Evolutionary conservation across 2,329 filamentous ascomycete species (phyloP), one percentile per base, ranked within the genome.

Genomic region (Cercospora nicotianae): DNA sequence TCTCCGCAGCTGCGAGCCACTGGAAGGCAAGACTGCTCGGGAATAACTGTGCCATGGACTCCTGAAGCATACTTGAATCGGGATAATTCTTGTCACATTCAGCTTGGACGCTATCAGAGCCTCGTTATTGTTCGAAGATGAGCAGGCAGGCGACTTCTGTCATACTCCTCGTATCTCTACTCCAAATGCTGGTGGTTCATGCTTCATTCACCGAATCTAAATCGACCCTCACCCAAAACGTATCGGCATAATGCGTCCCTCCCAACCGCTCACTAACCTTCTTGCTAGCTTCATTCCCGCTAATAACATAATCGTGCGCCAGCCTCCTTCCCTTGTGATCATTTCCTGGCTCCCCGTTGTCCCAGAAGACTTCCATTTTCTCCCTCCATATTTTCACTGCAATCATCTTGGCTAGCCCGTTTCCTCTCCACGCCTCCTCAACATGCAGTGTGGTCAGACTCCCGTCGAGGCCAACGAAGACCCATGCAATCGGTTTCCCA

Each of bases 281-380:
- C 60, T 86, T 84, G 73, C 90, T 92, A 48, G 85, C 83, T 1
- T 76, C 67, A 71, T 92, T 92, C 0, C 84, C 83, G 0, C 83
- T 79, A 2, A 86, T 84, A 0, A 92, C 90, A 77, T 92, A 89
- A 2, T 89, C 89, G 67, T 87, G 84, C 28, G 83, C 84, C 81
- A 85, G 87, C 6, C 81, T 84, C 42, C 86, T 86, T 5, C 74
- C 67, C 7, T 77, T 79, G 13, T 72, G 7, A 6, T 8, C 20
- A 18, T 9, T 72, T 10, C 77, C 79, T 16, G 72, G 69, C 57
- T 75, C 23, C 6, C 13, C 60, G 2, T 39, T 28, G 6, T 28
- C 73, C 69, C 67, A 72, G n/a, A 75, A 75, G 72, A 1, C 80
- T 81, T 71, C 71, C 36, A 84, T 79, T 58, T 83, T 80, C 45